Evolutionary conservation across 2,329 filamentous ascomycete species (phyloP).

Genomic region (Monilinia aucupariae): DNA sequence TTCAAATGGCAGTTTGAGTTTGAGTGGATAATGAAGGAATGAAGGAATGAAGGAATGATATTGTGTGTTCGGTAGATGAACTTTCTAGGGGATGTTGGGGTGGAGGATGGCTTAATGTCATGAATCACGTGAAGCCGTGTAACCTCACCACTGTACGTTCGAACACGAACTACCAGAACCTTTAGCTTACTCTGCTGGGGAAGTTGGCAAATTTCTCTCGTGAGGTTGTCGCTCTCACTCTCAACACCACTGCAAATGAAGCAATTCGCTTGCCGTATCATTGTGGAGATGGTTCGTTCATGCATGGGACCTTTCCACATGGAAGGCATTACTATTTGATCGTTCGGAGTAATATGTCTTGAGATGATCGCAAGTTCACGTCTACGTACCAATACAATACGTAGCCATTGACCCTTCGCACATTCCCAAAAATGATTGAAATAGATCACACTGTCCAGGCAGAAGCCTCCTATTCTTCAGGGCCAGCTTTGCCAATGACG

Average conservation of each 20-base stretch:
- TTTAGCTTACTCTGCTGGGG: background rate
- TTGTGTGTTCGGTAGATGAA: background rate
- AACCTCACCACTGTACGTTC: no score
- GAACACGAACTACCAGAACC: background rate
- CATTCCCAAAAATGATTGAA: conserved; percentile 20
- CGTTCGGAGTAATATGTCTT: background rate
- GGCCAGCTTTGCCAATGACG: conserved; percentile 25
- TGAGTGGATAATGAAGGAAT: no score
- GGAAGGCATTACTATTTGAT: background rate
- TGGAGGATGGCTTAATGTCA: background rate
- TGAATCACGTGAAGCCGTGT: background rate
- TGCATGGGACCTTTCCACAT: background rate
- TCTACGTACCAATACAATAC: no score
- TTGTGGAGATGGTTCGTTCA: background rate
- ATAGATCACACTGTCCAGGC: conserved; percentile 14
- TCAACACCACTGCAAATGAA: background rate
- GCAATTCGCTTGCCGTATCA: background rate
- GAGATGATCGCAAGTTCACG: background rate
- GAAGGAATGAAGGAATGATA: background rate
- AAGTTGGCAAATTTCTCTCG: background rate
- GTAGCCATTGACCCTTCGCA: no score
- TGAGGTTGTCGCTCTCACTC: background rate
- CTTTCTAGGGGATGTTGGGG: background rate
- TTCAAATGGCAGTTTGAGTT: background rate
- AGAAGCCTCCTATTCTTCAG: conserved; percentile 27